These are phyloP conservation scores for Lactarius trivialis DNA, from an alignment of 768 basidiomycete species.

Conservation along the genomic window DNA sequence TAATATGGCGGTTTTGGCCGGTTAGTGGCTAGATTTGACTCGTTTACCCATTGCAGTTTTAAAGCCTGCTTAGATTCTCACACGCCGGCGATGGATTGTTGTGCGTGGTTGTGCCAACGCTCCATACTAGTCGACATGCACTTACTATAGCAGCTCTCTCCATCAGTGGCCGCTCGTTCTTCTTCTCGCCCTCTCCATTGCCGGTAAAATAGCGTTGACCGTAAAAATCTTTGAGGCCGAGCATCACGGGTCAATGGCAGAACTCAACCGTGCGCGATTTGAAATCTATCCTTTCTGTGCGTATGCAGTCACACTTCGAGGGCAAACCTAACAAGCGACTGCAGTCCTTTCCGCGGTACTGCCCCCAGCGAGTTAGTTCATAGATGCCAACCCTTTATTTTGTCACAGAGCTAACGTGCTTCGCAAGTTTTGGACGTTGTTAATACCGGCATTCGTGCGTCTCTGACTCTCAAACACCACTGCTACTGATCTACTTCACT, in stretches of 20 bases:
- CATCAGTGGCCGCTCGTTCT: not conserved
- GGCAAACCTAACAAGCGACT: not conserved
- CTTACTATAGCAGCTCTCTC: not conserved
- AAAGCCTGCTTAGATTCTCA: not conserved
- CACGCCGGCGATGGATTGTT: not conserved
- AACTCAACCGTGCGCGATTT: not conserved
- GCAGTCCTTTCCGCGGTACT: not conserved
- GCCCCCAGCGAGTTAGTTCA: not conserved
- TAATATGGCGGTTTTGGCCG: slow-evolving; percentile 4
- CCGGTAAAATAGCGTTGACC: not conserved
- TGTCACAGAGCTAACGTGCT: not conserved
- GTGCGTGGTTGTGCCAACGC: not conserved
- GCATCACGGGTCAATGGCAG: not conserved
- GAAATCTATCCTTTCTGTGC: not conserved
- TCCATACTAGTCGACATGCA: not conserved
- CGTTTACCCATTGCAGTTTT: not conserved
- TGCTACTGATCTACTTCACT: not conserved
- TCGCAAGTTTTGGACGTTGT: not conserved
- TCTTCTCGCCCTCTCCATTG: not conserved
- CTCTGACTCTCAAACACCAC: too few species aligned
- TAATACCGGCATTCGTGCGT: slow-evolving; percentile 1
- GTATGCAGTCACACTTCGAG: not conserved
- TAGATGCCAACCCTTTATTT: not conserved
- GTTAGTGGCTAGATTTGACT: not conserved
- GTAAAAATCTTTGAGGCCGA: not conserved